A percentile compares a stretch with the other conserved stretches of the same genome.
Evolutionary conservation across 129 eudicot genomes (phyloP).

Genomic region (Flaveria robusta): DNA sequence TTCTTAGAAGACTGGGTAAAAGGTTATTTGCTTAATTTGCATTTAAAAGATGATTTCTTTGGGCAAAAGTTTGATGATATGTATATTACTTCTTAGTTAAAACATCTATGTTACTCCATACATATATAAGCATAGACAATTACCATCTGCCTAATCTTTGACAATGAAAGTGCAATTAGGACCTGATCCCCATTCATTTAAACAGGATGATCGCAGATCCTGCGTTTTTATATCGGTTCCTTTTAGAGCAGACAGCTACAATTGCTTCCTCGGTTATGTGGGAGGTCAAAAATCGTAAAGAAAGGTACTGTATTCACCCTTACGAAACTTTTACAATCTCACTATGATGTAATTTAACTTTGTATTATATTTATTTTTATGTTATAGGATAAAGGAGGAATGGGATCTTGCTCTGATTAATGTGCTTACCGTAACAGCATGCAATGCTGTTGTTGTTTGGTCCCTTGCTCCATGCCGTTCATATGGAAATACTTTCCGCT

Average conservation of each 20-base stretch:
- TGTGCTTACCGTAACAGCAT: slow-evolving; percentile 87
- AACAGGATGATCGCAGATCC: slow-evolving; percentile 98
- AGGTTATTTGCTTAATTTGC: neutral
- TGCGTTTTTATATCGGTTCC: slow-evolving; percentile 72
- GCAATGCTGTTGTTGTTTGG: slow-evolving; percentile 93
- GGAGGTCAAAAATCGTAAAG: slow-evolving; percentile 84
- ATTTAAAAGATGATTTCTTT: slow-evolving; percentile 7
- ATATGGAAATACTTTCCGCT: slow-evolving; percentile 87
- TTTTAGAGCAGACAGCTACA: slow-evolving; percentile 85
- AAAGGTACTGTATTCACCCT: slow-evolving; percentile 52
- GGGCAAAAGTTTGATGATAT: neutral
- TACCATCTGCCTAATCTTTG: neutral
- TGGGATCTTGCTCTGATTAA: slow-evolving; percentile 99
- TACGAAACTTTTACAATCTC: neutral
- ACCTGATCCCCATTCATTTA: slow-evolving; percentile 22
- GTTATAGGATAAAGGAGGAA: slow-evolving; percentile 73
- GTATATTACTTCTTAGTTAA: neutral
- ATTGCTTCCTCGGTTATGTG: slow-evolving; percentile 85
- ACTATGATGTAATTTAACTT: neutral
- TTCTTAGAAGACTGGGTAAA: neutral
- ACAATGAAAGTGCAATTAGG: neutral
- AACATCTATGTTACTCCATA: neutral
- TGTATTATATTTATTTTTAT: neutral
- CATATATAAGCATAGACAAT: neutral
- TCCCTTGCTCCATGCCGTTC: slow-evolving; percentile 97